Base-by-base conservation (phyloP, 176 grass and related monocot genomes). In the Bothriochloa decipiens region DNA sequence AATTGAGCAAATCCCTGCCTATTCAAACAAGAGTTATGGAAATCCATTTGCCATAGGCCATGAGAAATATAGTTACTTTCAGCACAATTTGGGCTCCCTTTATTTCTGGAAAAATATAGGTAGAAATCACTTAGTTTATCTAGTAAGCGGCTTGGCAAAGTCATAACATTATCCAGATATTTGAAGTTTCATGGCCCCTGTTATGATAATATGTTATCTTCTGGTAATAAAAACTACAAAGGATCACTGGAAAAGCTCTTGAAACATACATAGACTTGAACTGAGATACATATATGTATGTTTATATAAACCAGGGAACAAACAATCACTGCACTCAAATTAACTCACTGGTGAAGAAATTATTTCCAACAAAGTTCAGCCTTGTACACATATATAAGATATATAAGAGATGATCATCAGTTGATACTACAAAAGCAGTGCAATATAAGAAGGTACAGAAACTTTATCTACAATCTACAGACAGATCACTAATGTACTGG, bases 31-130 rank as follows among this genome's bases (percentile, higher is more conserved):
- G 16, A 45, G 22, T 33, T 67, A 27, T 33, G 18, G 58, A 65
- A 6, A 84, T 65, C 37, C 49, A 75, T 70, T 62, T 52, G 61
- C 35, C 60, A 49, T 39, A 74, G 37, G 26, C 47, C 17, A 79
- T 39, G 66, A 68, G 37, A 74, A 72, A 74, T 29, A 18, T 74
- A 50, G 9, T 75, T n/a, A 7, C 8, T 50, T 69, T 37, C 13
- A 29, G 22, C 14, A 69, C 16, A 76, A 37, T 9, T 49, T 75
- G 11, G 82, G 27, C 40, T 77, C 41, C 16, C 3, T 43, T 77
- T 42, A 65, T 27, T 14, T 77, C 3, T 10, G 3, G 20, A 10
- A 64, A 79, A 64, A 20, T 20, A 37, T 23, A 62, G 16, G 26
- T 20, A 8, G 4, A 10, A 25, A 23, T 22, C 13, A 9, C 18